Base-by-base conservation (phyloP, 495 filamentous ascomycete species). In the Lepraria neglecta region DNA sequence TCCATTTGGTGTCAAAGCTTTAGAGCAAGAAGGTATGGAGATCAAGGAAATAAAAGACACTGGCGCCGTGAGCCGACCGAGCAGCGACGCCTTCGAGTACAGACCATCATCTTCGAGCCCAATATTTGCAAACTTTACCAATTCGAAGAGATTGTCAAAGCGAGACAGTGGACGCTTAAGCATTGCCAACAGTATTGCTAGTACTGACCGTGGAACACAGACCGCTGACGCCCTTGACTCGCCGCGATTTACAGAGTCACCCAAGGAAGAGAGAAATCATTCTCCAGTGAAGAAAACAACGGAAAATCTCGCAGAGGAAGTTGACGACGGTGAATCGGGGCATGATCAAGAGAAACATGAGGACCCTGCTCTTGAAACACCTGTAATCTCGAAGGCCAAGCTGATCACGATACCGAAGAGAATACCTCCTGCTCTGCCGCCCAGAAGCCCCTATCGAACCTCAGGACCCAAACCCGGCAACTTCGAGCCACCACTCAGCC, bases 1-100 rank as follows among this genome's bases (percentile, higher is more conserved):
- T 70, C 91, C 91, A 15, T 96, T 87, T 68, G 91, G 91, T 21
- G 88, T 96, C 24, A 82, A 88, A 33, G 90, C 91, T 33, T 74
- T 96, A 44, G 87, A 94, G 72, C 84, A 87, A 65, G 86, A 87
- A 66, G 91, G 91, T 10, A 77, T 96, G 51, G 87, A 91, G 66
- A 92, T 96, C 65, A 80, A 87, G 48, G 59, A 60, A 24, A 60
- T 60, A 28, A 60, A 46, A 33, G 91, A 95, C 76, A 91, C 91
- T 17, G 90, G 89, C 21, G 86, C 87, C 3, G 81, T 81, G 47
- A 69, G 67, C 56, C 78, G 89, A 43, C 87, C 91, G 19, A 80
- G 78, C 35, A 85, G 81, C 71, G 88, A 87, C 24, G 80, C 84
- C 60, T 95, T 96, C 71, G 87, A 90, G 68, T 95, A 86, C 76